Evolutionary conservation across 176 grass and related monocot species (phyloP).

Genomic region (Elaeis guineensis): DNA sequence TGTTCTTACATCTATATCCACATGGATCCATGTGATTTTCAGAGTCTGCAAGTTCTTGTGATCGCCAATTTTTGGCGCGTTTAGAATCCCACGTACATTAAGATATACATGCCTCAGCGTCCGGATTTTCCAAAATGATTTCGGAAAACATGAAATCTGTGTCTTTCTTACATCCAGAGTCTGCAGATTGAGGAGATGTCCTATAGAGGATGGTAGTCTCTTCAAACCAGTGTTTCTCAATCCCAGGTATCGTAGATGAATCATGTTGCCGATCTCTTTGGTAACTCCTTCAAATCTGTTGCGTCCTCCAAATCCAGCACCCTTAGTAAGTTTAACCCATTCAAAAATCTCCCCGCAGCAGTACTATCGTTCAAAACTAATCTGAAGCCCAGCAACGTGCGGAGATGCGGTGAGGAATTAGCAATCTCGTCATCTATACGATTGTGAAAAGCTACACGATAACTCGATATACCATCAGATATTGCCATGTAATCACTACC

Average conservation of each 20-base stretch:
- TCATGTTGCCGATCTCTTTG: slow-evolving; percentile 12
- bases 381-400: no score
- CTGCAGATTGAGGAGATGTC: slow-evolving; percentile 9
- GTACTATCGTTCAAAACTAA: no score
- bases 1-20: no score
- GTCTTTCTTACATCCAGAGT: slow-evolving; percentile 21
- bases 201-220: background rate
- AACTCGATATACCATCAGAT: no score
- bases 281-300: background rate
- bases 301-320: slow-evolving; percentile 11
- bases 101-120: slow-evolving; percentile 16
- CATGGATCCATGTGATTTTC: no score
- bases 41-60: no score
- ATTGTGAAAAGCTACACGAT: no score
- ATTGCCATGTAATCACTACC: no score
- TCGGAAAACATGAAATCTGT: background rate
- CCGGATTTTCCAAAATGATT: slow-evolving; percentile 15
- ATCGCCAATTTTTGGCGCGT: background rate
- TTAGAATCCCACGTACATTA: background rate
- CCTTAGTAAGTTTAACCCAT: slow-evolving; percentile 1
- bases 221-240: background rate
- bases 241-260: slow-evolving; percentile 16
- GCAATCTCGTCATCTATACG: no score
- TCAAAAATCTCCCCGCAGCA: no score
- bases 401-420: no score